Evolutionary conservation across 73 alveolate genomes (phyloP).

Genomic region (Effrenium voratum): DNA sequence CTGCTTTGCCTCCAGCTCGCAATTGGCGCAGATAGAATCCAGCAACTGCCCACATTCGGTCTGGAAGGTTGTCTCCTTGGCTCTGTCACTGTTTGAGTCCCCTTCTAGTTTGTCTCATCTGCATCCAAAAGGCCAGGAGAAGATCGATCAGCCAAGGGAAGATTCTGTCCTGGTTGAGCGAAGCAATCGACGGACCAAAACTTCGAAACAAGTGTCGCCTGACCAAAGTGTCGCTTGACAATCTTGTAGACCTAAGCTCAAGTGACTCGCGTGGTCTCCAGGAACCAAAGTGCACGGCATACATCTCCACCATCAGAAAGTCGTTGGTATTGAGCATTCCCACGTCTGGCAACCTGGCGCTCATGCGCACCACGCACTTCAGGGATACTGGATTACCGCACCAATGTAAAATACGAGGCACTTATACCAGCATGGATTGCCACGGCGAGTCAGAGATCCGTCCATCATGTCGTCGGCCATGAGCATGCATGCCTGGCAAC

Average conservation of each 20-base stretch:
- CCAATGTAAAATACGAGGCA: background rate
- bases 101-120: background rate
- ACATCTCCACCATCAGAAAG: slow-evolving; percentile 91
- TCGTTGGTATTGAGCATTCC: slow-evolving; percentile 90
- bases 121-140: slow-evolving; percentile 24
- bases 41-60: slow-evolving; percentile 81
- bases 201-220: background rate
- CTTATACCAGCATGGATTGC: slow-evolving; percentile 89
- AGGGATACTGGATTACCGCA: background rate
- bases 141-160: slow-evolving; percentile 81
- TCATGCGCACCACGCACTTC: background rate
- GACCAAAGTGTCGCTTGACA: slow-evolving; percentile 80
- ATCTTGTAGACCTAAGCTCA: slow-evolving; percentile 69
- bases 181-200: background rate
- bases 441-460: slow-evolving; percentile 81
- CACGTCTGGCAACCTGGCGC: slow-evolving; percentile 59
- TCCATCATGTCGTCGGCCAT: slow-evolving; percentile 92
- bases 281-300: background rate
- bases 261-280: background rate
- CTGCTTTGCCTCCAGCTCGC: slow-evolving; percentile 60
- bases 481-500: slow-evolving; percentile 84
- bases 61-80: slow-evolving; percentile 79
- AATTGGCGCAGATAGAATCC: slow-evolving; percentile 88
- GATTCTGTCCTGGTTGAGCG: slow-evolving; percentile 45
- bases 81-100: too few species aligned